A percentile compares a stretch with the other conserved stretches of the same genome.
These are phyloP conservation scores for Diplosphaera chodatii DNA, from an alignment of 139 green algal species.

Conservation along the genomic window DNA sequence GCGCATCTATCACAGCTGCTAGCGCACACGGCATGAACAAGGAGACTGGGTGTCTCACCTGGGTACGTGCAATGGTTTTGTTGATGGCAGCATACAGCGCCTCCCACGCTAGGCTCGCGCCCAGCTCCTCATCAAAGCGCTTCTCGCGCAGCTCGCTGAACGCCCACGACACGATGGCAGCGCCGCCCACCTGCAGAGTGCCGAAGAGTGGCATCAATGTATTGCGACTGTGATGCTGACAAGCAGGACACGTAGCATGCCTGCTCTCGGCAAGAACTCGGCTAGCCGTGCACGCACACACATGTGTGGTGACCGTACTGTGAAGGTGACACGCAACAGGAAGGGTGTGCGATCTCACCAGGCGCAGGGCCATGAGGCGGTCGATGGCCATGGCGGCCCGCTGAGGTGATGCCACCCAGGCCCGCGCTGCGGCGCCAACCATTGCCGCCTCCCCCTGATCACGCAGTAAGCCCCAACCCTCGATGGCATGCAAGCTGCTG, in stretches of 20 bases:
- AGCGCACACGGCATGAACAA: too few species aligned
- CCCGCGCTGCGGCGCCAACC: constrained; percentile 13
- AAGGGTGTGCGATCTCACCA: constrained; percentile 15
- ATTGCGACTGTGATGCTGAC: too few species aligned
- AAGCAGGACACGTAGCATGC: too few species aligned
- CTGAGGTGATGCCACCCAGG: constrained; percentile 29
- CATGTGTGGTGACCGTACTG: too few species aligned
- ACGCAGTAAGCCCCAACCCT: too few species aligned
- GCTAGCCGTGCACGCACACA: too few species aligned
- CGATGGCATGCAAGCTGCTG: too few species aligned
- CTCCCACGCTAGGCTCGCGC: constrained; percentile 32
- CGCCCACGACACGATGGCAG: constrained; percentile 35
- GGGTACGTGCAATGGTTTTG: constrained; percentile 37
- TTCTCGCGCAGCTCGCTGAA: constrained; percentile 20
- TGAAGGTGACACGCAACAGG: too few species aligned
- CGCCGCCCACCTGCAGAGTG: not conserved
- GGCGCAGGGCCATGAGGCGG: constrained; percentile 49
- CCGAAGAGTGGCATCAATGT: too few species aligned
- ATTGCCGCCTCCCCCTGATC: constrained; percentile 31
- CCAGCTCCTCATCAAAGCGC: constrained; percentile 23
- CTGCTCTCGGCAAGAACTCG: too few species aligned
- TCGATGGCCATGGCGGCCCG: constrained; percentile 57
- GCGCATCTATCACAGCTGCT: too few species aligned
- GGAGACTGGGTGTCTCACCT: too few species aligned
- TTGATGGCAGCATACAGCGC: constrained; percentile 29